These are phyloP conservation scores for Aspergillus melleus DNA, from an alignment of 2,329 filamentous ascomycete genomes.

Conservation along the genomic window DNA sequence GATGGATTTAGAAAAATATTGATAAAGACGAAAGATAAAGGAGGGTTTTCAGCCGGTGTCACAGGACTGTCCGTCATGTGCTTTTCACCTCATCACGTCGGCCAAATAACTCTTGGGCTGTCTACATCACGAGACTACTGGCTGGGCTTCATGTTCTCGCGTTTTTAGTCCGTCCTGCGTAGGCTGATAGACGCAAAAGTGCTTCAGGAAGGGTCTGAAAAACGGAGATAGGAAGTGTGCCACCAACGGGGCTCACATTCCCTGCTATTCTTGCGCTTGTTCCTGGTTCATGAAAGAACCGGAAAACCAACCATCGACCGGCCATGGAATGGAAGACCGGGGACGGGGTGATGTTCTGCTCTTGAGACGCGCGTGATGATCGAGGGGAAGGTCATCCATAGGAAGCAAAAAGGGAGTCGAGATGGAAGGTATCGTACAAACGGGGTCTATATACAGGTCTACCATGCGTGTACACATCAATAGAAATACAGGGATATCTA, in stretches of 20 bases:
- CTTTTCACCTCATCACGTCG: not conserved
- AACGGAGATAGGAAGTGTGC: slow-evolving; percentile 44
- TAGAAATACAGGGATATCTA: slow-evolving; percentile 12
- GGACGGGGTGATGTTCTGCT: slow-evolving; percentile 54
- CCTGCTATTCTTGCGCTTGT: slow-evolving; percentile 51
- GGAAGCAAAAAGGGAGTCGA: slow-evolving; percentile 15
- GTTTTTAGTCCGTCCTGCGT: slow-evolving; percentile 59
- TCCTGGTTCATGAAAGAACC: slow-evolving; percentile 14
- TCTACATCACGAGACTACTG: not conserved
- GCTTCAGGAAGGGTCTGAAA: slow-evolving; percentile 55
- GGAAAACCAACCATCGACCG: slow-evolving; percentile 50
- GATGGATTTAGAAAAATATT: not conserved
- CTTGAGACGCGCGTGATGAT: slow-evolving; percentile 27
- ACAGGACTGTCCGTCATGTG: not conserved
- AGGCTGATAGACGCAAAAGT: slow-evolving; percentile 40
- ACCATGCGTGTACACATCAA: slow-evolving; percentile 1
- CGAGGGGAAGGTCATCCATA: not conserved
- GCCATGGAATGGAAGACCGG: slow-evolving; percentile 47
- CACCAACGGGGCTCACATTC: slow-evolving; percentile 32
- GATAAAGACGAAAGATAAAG: not conserved
- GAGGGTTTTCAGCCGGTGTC: not conserved
- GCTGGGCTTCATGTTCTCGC: slow-evolving; percentile 48
- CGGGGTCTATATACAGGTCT: slow-evolving; percentile 25
- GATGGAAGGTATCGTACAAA: slow-evolving; percentile 20
- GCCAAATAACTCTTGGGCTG: not conserved